Percentiles rank a stretch among this genome's conserved stretches.
Evolutionary conservation across 805 yeast species (phyloP).

Genomic region (Starmerella roubikii): DNA sequence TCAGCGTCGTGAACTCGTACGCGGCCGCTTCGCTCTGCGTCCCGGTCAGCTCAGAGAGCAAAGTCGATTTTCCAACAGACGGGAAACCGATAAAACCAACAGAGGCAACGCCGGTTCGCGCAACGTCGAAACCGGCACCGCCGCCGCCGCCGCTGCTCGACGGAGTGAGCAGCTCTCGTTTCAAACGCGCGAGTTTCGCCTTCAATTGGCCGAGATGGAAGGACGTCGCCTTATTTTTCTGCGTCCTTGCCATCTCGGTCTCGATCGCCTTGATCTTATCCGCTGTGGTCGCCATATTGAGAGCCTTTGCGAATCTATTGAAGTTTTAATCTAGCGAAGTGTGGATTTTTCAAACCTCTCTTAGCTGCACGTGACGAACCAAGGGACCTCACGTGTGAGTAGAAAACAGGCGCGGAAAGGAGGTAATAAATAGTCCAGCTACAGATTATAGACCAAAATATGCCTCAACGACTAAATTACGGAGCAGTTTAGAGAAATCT

Average conservation of each 20-base stretch:
- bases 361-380: too few species aligned
- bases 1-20: conserved; percentile 91
- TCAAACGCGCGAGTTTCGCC: conserved; percentile 88
- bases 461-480: too few species aligned
- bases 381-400: too few species aligned
- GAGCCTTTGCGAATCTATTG: too few species aligned
- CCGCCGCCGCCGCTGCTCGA: conserved; percentile 74
- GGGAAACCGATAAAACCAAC: conserved; percentile 98
- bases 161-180: conserved; percentile 75
- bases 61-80: conserved; percentile 69
- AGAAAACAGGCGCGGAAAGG: too few species aligned
- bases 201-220: conserved; percentile 95
- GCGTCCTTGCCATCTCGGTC: conserved; percentile 96
- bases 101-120: conserved; percentile 95
- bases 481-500: too few species aligned
- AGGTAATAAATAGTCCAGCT: too few species aligned
- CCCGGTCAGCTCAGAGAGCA: conserved; percentile 80
- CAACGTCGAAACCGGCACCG: conserved; percentile 93
- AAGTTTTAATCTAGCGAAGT: too few species aligned
- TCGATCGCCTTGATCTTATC: conserved; percentile 64
- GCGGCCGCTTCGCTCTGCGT: conserved; percentile 96
- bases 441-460: too few species aligned
- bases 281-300: conserved; percentile 49
- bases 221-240: conserved; percentile 94
- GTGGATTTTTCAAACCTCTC: too few species aligned